phyloP scores from a whole-genome alignment of 1,284 basidiomycete genomes.

The Xanthoconium separans region DNA sequence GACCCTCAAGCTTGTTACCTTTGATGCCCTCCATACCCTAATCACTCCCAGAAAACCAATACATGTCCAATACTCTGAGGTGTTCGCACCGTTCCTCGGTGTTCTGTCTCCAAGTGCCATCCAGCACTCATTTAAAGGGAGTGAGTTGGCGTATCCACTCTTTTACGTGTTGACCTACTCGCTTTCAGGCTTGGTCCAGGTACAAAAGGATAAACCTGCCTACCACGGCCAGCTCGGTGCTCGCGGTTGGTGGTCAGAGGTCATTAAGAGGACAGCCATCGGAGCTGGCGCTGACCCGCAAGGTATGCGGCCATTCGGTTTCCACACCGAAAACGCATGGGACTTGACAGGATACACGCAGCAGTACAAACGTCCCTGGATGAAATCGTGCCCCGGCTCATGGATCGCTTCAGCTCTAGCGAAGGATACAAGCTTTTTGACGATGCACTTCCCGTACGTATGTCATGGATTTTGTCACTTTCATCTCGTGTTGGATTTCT shows the following conservation, averaged over 20 bases:
- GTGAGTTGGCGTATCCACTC: slow-evolving; percentile 33
- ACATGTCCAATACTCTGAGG: slow-evolving; percentile 65
- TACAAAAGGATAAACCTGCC: slow-evolving; percentile 58
- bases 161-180: slow-evolving; percentile 1
- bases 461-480: slow-evolving; percentile 25
- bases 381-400: slow-evolving; percentile 53
- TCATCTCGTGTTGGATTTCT: slow-evolving; percentile 4
- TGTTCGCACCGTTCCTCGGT: slow-evolving; percentile 64
- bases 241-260: slow-evolving; percentile 68
- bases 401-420: slow-evolving; percentile 63
- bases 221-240: slow-evolving; percentile 45
- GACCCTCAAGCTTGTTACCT: slow-evolving; percentile 51
- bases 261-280: slow-evolving; percentile 67
- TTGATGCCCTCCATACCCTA: slow-evolving; percentile 71
- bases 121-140: slow-evolving; percentile 64
- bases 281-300: slow-evolving; percentile 63
- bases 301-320: slow-evolving; percentile 36
- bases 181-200: slow-evolving; percentile 55
- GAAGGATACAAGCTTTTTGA: slow-evolving; percentile 70
- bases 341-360: slow-evolving; percentile 28
- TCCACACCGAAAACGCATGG: slow-evolving; percentile 25
- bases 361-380: slow-evolving; percentile 51
- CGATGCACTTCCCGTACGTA: slow-evolving; percentile 61
- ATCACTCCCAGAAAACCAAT: slow-evolving; percentile 64
- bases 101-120: slow-evolving; percentile 50